These are phyloP conservation scores for Globisporangium heterothallicum DNA, from an alignment of 352 stramenopile species.

Conservation along the genomic window DNA sequence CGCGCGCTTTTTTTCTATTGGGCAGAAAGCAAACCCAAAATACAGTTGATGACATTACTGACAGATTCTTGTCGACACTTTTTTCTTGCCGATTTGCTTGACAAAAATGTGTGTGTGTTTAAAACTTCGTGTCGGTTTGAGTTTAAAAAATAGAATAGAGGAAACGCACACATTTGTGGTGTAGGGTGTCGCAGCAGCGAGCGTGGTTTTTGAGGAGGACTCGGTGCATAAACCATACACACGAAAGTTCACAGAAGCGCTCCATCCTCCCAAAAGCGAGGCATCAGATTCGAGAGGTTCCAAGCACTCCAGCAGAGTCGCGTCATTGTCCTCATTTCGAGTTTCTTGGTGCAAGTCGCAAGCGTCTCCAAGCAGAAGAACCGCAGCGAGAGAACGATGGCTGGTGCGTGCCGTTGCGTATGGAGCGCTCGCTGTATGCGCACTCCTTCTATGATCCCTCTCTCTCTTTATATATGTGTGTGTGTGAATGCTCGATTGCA, in stretches of 20 bases:
- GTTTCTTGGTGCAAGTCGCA: slow-evolving; percentile 6
- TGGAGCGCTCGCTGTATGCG: neutral
- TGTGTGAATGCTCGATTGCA: neutral
- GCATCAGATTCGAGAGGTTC: neutral
- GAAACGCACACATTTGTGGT: too few species aligned
- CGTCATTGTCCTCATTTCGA: slow-evolving; percentile 13
- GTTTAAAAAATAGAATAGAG: too few species aligned
- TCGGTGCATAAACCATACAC: neutral
- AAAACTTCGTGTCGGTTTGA: too few species aligned
- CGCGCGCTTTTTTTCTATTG: too few species aligned
- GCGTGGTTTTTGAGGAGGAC: neutral
- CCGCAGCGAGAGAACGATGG: slow-evolving; percentile 1
- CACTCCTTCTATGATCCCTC: too few species aligned
- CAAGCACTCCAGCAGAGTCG: neutral
- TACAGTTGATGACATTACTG: too few species aligned
- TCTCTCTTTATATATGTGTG: too few species aligned
- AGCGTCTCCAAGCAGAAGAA: slow-evolving; percentile 8
- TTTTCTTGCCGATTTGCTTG: too few species aligned
- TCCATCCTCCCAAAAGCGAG: neutral
- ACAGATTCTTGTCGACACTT: too few species aligned
- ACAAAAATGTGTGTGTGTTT: too few species aligned
- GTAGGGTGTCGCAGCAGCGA: neutral
- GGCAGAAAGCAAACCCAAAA: too few species aligned
- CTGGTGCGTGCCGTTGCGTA: slow-evolving; percentile 1
- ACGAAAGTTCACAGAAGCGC: neutral